These are phyloP conservation scores for Leccinum uliginosum DNA, from an alignment of 768 basidiomycete species.

Conservation along the genomic window DNA sequence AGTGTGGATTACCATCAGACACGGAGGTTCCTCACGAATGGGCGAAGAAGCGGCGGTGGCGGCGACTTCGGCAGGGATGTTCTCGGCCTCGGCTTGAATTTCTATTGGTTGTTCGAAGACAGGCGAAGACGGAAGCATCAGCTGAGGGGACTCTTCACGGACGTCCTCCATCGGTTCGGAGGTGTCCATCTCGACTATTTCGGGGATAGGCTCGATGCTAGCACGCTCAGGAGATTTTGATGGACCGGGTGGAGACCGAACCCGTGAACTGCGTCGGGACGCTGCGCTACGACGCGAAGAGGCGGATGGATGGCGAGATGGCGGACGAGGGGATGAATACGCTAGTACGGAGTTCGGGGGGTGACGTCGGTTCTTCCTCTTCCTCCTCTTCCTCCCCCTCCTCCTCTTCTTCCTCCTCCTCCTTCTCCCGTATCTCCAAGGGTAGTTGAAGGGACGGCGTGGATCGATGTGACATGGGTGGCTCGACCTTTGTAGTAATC, in stretches of 20 bases:
- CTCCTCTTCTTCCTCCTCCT: slow-evolving; percentile 17
- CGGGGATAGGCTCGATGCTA: slow-evolving; percentile 5
- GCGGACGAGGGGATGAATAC: slow-evolving; percentile 12
- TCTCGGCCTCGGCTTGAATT: neutral
- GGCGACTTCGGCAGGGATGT: neutral
- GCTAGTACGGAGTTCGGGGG: slow-evolving; percentile 1
- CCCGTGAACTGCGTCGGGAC: slow-evolving; percentile 18
- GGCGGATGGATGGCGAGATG: slow-evolving; percentile 14
- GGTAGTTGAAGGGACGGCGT: slow-evolving; percentile 15
- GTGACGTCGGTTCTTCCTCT: slow-evolving; percentile 7
- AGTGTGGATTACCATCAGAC: slow-evolving; percentile 22
- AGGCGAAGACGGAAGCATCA: slow-evolving; percentile 24
- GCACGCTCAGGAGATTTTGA: slow-evolving; percentile 7
- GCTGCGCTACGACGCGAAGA: slow-evolving; percentile 13
- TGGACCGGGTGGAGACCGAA: slow-evolving; percentile 9
- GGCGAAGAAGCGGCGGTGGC: neutral
- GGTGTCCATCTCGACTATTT: slow-evolving; percentile 11
- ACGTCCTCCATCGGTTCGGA: slow-evolving; percentile 19
- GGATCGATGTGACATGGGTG: slow-evolving; percentile 11
- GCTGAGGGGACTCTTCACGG: slow-evolving; percentile 21
- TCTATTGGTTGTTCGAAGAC: neutral
- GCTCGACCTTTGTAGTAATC: slow-evolving; percentile 8
- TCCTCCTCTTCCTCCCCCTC: slow-evolving; percentile 12
- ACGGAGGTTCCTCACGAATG: slow-evolving; percentile 2
- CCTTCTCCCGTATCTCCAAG: slow-evolving; percentile 4